Percentiles rank a stretch among this genome's conserved stretches.
phyloP scores from a whole-genome alignment of 441 rosid species.

The Jatropha podagrica region DNA sequence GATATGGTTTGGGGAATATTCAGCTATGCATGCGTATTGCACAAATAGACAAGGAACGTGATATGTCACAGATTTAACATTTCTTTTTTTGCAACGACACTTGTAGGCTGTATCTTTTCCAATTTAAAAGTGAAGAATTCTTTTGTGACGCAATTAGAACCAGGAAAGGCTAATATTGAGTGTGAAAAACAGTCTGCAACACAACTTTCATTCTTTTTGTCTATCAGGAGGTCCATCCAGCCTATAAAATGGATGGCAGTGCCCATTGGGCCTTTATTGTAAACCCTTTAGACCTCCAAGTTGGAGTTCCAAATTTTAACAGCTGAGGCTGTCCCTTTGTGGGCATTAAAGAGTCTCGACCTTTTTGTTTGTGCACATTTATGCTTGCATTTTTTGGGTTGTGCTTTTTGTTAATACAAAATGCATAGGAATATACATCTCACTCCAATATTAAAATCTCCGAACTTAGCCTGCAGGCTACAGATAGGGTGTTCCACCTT shows the following conservation, averaged over 20 bases:
- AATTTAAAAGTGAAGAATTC: not conserved
- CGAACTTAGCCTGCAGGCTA: not conserved
- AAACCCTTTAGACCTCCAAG: not conserved
- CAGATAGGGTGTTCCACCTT: not conserved
- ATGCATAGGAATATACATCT: too few relatives aligned
- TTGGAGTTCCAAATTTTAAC: not conserved
- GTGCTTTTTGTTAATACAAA: not conserved
- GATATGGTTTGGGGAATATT: not conserved
- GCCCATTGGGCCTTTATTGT: too few relatives aligned
- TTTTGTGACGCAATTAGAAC: not conserved
- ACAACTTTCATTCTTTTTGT: not conserved
- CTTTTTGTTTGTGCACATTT: not conserved
- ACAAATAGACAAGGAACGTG: not conserved
- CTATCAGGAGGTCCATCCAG: not conserved
- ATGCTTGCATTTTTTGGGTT: not conserved
- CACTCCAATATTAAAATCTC: not conserved
- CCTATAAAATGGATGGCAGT: not conserved
- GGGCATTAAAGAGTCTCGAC: not conserved
- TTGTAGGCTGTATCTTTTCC: not conserved
- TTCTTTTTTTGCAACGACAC: too few relatives aligned
- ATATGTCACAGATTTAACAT: too few relatives aligned
- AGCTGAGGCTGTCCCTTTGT: not conserved
- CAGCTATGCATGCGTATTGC: too few relatives aligned
- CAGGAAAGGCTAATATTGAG: not conserved
- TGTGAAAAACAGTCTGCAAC: not conserved